Conservation (phyloP, 1,284 basidiomycete species). For the Coniophora puteana region DNA sequence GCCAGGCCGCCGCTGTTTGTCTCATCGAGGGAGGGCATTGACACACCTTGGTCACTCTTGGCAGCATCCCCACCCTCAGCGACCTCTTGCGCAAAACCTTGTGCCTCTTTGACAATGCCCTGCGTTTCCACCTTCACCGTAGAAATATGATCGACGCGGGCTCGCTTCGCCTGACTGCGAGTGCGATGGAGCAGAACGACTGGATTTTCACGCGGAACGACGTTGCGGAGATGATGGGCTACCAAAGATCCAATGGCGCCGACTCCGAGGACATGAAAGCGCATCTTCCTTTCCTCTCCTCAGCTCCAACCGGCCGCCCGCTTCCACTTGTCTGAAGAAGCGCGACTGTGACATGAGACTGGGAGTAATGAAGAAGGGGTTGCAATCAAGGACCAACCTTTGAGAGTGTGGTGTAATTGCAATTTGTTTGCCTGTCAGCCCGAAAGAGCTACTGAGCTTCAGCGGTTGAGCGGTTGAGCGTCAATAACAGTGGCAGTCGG, state of each 20-base stretch:
- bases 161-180: conserved; percentile 29
- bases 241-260: conserved; percentile 82
- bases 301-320: too few relatives aligned
- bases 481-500: too few relatives aligned
- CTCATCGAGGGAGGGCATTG: conserved; percentile 11
- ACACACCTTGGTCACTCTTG: conserved; percentile 1
- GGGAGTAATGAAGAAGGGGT: too few relatives aligned
- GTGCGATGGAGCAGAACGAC: conserved; percentile 69
- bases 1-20: conserved; percentile 17
- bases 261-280: conserved; percentile 71
- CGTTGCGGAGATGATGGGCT: conserved; percentile 70
- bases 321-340: too few relatives aligned
- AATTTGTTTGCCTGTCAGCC: too few relatives aligned
- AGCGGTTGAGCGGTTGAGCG: too few relatives aligned
- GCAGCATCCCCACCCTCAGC: conserved; percentile 32
- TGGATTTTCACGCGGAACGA: conserved; percentile 46
- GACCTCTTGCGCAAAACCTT: conserved; percentile 44
- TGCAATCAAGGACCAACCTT: neutral
- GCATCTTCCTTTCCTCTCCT: conserved; percentile 50
- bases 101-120: conserved; percentile 37
- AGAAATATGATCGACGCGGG: conserved; percentile 24
- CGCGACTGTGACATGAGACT: too few relatives aligned
- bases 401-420: neutral
- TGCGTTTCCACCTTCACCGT: conserved; percentile 44
- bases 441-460: too few relatives aligned